Evolutionary conservation across 2,329 filamentous ascomycete genomes (phyloP), one percentile per base, ranked within the genome.

Genomic region (Trichoderma atroviride): DNA sequence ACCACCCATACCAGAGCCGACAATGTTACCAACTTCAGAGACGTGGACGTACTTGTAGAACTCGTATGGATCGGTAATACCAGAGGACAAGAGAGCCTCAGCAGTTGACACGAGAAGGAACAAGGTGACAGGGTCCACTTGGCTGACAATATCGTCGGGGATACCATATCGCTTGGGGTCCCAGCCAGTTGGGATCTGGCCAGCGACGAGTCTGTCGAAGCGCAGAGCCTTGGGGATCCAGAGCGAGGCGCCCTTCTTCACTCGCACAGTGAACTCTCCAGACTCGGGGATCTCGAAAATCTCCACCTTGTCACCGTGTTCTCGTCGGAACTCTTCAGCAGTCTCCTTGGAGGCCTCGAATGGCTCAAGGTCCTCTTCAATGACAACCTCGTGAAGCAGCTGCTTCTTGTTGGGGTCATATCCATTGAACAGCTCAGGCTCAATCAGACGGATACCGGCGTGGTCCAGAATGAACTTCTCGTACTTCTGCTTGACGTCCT

Each of bases 11-110:
- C 96, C 96, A 37, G 96, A 99, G 81, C 96, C 96, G 74, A 99
- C 90, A 79, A 95, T 98, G 87, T 99, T 99, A 81, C 96, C 96
- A 63, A 99, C 92, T 79, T 99, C 93, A 9, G 96, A 98, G 71
- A 99, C 89, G 81, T 99, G 96, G 72, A 99, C 94, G 77, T 99
- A 99, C 85, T 98, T 94, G 88, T 99, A 99, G 84, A 99, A 98
- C 83, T 99, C 96, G 79, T 98, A 99, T 24, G 96, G 96, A 79
- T 99, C 96, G 31, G 96, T 98, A 80, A 99, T 95, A 89, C 96
- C 96, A 72, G 93, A 91, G 35, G 93, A 91, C 63, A 99, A 87
- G 9, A 99, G 90, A 70, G 94, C 90, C 81, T 99, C 96, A 1
- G 92, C 93, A 59, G 94, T 97, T 66, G 93, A 96, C 58, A 98